These are phyloP conservation scores for Salix koriyanagi DNA, from an alignment of 345 rosid genomes.

Conservation along the genomic window DNA sequence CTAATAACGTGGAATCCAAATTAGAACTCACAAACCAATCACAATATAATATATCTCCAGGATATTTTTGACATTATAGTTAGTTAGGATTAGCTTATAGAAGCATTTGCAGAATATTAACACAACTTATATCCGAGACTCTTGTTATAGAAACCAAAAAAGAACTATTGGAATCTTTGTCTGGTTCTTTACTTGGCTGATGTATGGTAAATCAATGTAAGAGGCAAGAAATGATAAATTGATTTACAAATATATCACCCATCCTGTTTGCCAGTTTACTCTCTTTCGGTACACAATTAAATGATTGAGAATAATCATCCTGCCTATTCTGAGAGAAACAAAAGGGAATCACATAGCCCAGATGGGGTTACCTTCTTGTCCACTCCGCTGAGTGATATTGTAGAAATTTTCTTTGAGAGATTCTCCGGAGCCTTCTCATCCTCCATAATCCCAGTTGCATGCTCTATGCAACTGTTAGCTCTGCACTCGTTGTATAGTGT, in stretches of 20 bases:
- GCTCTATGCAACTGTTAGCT: constrained; percentile 88
- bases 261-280: not conserved
- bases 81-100: not conserved
- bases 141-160: not conserved
- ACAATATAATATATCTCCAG: not conserved
- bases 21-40: not conserved
- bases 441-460: constrained; percentile 79
- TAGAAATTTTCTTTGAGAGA: constrained; percentile 67
- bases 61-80: not conserved
- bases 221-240: not conserved
- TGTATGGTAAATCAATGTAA: not conserved
- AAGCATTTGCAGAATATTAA: not conserved
- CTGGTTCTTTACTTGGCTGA: not conserved
- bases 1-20: not conserved
- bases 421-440: constrained; percentile 73
- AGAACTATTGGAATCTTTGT: not conserved
- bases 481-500: constrained; percentile 61
- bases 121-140: not conserved
- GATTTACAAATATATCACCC: not conserved
- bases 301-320: not conserved
- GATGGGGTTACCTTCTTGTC: constrained; percentile 55
- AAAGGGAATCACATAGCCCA: not conserved
- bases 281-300: not conserved
- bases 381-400: constrained; percentile 55
- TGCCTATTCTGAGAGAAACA: not conserved